Evolutionary conservation across 768 basidiomycete genomes (phyloP).

Genomic region (Pisolithus sp.): DNA sequence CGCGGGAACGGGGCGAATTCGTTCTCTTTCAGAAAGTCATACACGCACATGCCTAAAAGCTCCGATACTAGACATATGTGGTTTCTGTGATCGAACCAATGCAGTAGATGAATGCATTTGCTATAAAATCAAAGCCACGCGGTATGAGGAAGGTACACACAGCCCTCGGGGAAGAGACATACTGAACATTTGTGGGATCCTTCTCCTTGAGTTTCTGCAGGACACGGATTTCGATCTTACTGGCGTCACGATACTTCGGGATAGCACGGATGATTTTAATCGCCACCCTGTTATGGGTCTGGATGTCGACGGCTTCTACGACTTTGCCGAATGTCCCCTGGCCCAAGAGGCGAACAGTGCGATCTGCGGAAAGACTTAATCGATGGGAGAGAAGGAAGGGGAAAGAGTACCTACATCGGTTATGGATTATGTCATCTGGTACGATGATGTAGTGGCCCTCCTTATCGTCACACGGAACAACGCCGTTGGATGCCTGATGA

Average conservation of each 20-base stretch:
- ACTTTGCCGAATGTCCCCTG: conserved; percentile 99
- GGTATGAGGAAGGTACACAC: conserved; percentile 16
- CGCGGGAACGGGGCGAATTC: conserved; percentile 95
- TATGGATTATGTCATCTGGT: conserved; percentile 81
- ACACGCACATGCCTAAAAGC: conserved; percentile 93
- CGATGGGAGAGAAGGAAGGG: conserved; percentile 2
- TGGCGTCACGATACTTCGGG: conserved; percentile 97
- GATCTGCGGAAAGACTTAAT: conserved; percentile 50
- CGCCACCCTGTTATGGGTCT: conserved; percentile 73
- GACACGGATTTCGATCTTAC: conserved; percentile 96
- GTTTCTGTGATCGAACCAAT: conserved; percentile 95
- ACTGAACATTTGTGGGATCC: conserved; percentile 87
- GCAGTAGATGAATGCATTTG: conserved; percentile 94
- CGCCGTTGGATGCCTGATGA: conserved; percentile 55
- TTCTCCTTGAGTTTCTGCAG: conserved; percentile 84
- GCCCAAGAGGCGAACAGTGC: conserved; percentile 83
- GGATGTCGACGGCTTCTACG: conserved; percentile 83
- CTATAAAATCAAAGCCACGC: conserved; percentile 36
- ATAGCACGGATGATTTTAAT: conserved; percentile 99
- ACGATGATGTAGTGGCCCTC: conserved; percentile 98
- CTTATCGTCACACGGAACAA: conserved; percentile 87
- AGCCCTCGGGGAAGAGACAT: conserved; percentile 29
- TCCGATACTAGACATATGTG: conserved; percentile 98
- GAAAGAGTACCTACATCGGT: conserved; percentile 58
- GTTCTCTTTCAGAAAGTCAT: conserved; percentile 98